Conservation (phyloP, 305 asterid genomes). For the Fraxinus latifolia region DNA sequence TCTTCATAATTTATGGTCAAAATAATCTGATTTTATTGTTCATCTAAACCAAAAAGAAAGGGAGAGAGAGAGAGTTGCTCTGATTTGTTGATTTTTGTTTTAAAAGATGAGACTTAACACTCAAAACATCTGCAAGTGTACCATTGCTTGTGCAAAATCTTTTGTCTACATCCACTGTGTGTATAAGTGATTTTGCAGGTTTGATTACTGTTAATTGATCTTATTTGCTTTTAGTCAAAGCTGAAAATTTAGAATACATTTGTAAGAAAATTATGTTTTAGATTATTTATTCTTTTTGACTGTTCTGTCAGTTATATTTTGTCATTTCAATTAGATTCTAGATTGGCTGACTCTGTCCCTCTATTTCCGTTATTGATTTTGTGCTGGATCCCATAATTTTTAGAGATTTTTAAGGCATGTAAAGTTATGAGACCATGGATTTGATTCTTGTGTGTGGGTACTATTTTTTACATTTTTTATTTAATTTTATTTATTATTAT, state of each 20-base stretch:
- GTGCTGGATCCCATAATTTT: background rate
- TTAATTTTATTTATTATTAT: no score
- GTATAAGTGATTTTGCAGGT: background rate
- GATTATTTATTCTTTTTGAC: background rate
- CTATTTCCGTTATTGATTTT: slow-evolving; percentile 2
- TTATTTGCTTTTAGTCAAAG: background rate
- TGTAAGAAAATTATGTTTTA: background rate
- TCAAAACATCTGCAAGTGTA: background rate
- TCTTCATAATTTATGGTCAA: slow-evolving; percentile 7
- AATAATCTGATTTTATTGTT: background rate
- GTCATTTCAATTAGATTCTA: background rate
- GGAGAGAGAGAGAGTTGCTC: background rate
- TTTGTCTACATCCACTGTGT: background rate
- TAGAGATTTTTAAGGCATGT: slow-evolving; percentile 1
- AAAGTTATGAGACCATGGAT: slow-evolving; percentile 2
- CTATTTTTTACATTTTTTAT: background rate
- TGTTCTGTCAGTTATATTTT: background rate
- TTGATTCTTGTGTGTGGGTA: background rate
- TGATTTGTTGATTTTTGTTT: background rate
- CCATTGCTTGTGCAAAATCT: background rate
- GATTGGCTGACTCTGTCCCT: slow-evolving; percentile 2
- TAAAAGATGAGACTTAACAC: background rate
- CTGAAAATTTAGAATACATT: background rate
- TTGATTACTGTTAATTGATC: background rate
- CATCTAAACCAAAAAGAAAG: background rate